A percentile compares a stretch with the other conserved stretches of the same genome.
These are phyloP conservation scores for Sphagnum fallax DNA, from an alignment of 228 moss, liverwort and hornwort genomes.

Conservation along the genomic window DNA sequence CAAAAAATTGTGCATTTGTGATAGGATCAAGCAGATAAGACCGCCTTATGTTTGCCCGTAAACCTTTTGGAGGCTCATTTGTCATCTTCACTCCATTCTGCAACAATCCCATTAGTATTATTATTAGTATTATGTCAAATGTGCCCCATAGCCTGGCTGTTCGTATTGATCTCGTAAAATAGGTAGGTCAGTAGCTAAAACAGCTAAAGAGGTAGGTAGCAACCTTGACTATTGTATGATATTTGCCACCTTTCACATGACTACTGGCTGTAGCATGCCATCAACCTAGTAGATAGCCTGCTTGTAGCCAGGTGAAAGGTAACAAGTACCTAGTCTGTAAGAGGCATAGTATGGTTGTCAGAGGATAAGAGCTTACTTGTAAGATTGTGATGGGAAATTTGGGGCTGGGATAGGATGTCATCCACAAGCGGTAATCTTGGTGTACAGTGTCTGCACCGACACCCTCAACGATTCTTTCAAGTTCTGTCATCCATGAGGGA, in stretches of 20 bases:
- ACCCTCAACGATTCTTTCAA: conserved; percentile 81
- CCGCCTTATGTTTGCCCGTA: conserved; percentile 77
- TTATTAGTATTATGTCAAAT: too few species aligned
- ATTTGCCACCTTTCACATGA: too few species aligned
- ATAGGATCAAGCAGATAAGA: conserved; percentile 75
- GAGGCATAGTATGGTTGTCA: too few species aligned
- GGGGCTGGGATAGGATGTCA: conserved; percentile 95
- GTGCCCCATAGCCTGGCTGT: too few species aligned
- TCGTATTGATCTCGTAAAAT: too few species aligned
- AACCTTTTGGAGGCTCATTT: conserved; percentile 87
- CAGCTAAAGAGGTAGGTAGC: too few species aligned
- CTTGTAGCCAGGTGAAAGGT: too few species aligned
- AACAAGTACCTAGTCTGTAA: too few species aligned
- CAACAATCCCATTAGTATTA: neutral
- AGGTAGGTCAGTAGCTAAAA: too few species aligned
- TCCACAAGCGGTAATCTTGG: conserved; percentile 91
- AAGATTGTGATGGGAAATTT: conserved; percentile 85
- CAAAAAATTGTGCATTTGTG: conserved; percentile 78
- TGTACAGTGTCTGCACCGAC: conserved; percentile 51
- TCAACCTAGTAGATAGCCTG: too few species aligned
- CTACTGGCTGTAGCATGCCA: too few species aligned
- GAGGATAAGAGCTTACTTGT: conserved; percentile 31
- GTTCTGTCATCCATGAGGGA: conserved; percentile 86
- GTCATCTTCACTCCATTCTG: conserved; percentile 99
- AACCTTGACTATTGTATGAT: too few species aligned